These are phyloP conservation scores for Colletotrichum spinosum DNA, from an alignment of 2,329 filamentous ascomycete species.

Conservation along the genomic window DNA sequence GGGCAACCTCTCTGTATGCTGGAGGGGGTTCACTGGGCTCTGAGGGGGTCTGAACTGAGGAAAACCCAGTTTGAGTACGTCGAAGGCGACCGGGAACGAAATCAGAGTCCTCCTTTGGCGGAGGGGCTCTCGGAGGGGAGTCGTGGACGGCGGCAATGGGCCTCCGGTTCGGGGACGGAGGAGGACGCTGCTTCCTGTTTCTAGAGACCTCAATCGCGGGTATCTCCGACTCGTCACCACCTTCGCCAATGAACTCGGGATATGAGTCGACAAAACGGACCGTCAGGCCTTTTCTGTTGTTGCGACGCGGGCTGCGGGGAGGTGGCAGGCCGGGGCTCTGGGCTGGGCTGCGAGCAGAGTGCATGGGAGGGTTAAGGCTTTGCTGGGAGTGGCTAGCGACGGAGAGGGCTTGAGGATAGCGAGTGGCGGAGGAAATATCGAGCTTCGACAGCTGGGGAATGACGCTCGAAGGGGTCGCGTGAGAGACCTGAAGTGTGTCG, in stretches of 20 bases:
- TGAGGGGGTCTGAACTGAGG: conserved; percentile 44
- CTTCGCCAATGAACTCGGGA: conserved; percentile 89
- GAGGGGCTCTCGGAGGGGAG: conserved; percentile 41
- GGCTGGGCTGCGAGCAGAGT: conserved; percentile 54
- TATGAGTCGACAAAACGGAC: conserved; percentile 80
- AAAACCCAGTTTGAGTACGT: conserved; percentile 69
- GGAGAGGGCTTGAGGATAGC: conserved; percentile 66
- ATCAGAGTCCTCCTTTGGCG: conserved; percentile 49
- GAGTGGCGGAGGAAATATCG: conserved; percentile 66
- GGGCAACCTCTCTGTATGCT: conserved; percentile 43
- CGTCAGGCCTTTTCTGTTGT: conserved; percentile 73
- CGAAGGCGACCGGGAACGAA: conserved; percentile 67
- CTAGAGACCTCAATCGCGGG: conserved; percentile 79
- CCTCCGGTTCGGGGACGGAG: conserved; percentile 42
- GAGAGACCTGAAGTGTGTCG: conserved; percentile 66
- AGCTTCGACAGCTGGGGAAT: conserved; percentile 61
- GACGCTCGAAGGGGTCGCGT: conserved; percentile 57
- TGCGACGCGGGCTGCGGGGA: conserved; percentile 56
- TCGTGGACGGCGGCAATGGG: conserved; percentile 45
- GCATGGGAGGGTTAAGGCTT: conserved; percentile 56
- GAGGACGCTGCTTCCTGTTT: conserved; percentile 57
- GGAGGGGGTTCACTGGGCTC: conserved; percentile 26
- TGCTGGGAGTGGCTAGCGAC: conserved; percentile 56
- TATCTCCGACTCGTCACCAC: conserved; percentile 85
- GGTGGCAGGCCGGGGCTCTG: conserved; percentile 31